These are phyloP conservation scores for Paecilomyces sp. DNA, from an alignment of 2,329 filamentous ascomycete species.

Conservation along the genomic window DNA sequence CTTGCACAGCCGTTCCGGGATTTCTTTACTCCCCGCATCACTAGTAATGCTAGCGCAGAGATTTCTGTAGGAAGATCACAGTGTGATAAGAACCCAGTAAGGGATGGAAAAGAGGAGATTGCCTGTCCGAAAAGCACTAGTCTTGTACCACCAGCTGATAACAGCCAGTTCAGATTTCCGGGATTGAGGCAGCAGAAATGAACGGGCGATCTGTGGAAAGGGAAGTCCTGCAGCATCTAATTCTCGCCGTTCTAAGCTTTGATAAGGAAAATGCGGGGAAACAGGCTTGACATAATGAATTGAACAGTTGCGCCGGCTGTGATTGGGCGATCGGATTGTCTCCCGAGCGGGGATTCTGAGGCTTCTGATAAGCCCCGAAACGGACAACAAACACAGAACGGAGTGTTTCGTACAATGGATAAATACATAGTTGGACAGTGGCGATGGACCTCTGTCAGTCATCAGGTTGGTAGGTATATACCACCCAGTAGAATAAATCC, in stretches of 20 bases:
- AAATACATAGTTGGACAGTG: too few species aligned
- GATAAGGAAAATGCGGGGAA: neutral
- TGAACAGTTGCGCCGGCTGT: neutral
- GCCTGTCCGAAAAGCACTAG: neutral
- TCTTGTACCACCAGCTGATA: neutral
- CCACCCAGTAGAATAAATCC: too few species aligned
- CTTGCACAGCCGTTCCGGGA: constrained; percentile 35
- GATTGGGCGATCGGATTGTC: neutral
- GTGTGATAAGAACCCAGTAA: neutral
- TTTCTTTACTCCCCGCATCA: constrained; percentile 34
- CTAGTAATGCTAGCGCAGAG: neutral
- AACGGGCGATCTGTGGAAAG: neutral
- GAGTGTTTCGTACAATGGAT: too few species aligned
- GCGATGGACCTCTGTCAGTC: too few species aligned
- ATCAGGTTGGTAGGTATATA: too few species aligned
- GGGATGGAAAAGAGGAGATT: neutral
- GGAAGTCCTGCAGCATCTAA: neutral
- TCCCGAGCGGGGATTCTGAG: neutral
- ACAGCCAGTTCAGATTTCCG: neutral
- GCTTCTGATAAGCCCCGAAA: neutral
- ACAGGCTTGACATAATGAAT: neutral
- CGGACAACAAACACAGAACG: neutral
- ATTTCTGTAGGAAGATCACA: neutral
- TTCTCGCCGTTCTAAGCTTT: neutral
- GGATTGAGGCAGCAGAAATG: neutral